Evolutionary conservation across 1,284 basidiomycete genomes (phyloP).

Genomic region (Phylloboletellus chloephorus): DNA sequence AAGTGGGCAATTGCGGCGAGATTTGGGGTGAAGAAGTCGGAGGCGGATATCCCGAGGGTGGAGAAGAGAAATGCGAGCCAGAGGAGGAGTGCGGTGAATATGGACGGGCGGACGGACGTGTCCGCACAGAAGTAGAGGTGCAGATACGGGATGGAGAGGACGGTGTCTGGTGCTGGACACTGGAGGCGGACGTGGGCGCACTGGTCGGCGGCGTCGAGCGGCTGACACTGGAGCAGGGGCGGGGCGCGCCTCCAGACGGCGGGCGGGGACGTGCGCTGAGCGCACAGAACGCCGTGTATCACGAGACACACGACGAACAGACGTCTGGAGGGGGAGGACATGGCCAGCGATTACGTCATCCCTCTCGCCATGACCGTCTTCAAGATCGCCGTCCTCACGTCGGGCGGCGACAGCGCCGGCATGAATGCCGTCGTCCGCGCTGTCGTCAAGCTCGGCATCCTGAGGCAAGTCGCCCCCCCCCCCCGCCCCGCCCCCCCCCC

Average conservation of each 20-base stretch:
- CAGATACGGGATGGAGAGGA: slow-evolving; percentile 67
- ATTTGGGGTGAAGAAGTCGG: slow-evolving; percentile 95
- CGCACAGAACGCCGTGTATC: slow-evolving; percentile 59
- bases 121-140: slow-evolving; percentile 64
- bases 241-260: too few species aligned
- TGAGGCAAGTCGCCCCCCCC: slow-evolving; percentile 61
- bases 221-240: slow-evolving; percentile 47
- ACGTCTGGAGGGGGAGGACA: slow-evolving; percentile 42
- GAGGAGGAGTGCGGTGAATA: slow-evolving; percentile 58
- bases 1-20: slow-evolving; percentile 79
- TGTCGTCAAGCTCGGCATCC: slow-evolving; percentile 84
- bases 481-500: too few species aligned
- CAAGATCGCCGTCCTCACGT: slow-evolving; percentile 91
- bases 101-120: slow-evolving; percentile 45
- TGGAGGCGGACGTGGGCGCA: slow-evolving; percentile 53
- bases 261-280: slow-evolving; percentile 54
- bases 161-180: slow-evolving; percentile 54
- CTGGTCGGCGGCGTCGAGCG: slow-evolving; percentile 52
- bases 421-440: slow-evolving; percentile 95
- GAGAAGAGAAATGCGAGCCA: slow-evolving; percentile 86
- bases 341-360: slow-evolving; percentile 21
- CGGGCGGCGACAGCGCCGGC: slow-evolving; percentile 94
- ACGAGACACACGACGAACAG: slow-evolving; percentile 48
- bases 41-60: slow-evolving; percentile 86
- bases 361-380: too few species aligned